Base-by-base conservation (phyloP, 768 basidiomycete species). In the Trametes punicea region DNA sequence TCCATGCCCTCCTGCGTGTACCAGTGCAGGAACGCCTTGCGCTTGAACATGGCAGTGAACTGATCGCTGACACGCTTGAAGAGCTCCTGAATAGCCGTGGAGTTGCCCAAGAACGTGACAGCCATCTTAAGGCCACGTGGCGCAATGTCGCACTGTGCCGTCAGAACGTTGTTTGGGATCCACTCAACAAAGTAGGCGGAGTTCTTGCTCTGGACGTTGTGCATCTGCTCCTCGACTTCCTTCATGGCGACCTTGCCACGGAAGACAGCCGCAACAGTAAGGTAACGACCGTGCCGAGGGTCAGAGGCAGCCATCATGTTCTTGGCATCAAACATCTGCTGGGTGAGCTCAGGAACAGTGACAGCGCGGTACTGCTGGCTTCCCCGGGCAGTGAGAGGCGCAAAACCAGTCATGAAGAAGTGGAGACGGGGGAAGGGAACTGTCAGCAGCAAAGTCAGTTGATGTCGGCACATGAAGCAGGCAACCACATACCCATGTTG, bases 1-100 rank as follows among this genome's bases (percentile, higher is more conserved):
- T 94, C 96, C 96, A 99, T 98, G 72, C 97, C 97, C 79, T 98
- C 97, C 72, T 96, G 93, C 31, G 95, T 98, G 75, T 98, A 98
- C 95, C 95, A 96, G 73, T 96, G 90, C 85, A 93, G 82, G 84
- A 94, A 94, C 23, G 95, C 95, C 79, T 98, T 98, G 71, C 96
- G 82, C 84, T 90, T 92, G 83, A 94, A 96, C 97, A 98, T 99
- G 74, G 93, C 92, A 59, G 92, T 91, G 84, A 99, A 98, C 73
- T 98, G 94, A 71, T 96, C 93, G 63, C 87, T 89, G 70, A 98
- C 93, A 78, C 96, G 94, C 80, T 94, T 93, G 91, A 98, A 98
- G 64, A 98, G 81, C 73, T 96, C 93, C 74, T 97, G 95, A 71
- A 98, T 96, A 56, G 91, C 89, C 31, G 95, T 98, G 38, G 91